Evolutionary conservation across 176 grass and related monocot species (phyloP), one percentile per base, ranked within the genome.

Genomic region (Hordeum vulgare): DNA sequence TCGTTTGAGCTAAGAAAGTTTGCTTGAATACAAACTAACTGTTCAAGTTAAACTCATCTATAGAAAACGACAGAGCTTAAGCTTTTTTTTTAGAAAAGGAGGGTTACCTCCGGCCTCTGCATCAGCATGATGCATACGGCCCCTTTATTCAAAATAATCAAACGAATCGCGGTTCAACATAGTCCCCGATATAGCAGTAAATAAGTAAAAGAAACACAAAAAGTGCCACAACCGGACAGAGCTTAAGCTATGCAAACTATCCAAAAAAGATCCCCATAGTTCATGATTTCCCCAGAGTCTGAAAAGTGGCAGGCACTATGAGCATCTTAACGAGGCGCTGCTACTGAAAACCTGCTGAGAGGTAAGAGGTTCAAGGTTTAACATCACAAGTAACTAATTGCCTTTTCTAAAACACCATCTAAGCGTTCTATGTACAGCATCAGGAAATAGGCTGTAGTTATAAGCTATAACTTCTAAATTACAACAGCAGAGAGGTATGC

Each of bases 291-390:
- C 27, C 11, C 42, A 7, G 14, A 27, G 29, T 72, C 36, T 44
- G 15, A 60, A 71, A 28, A 23, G 47, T 24, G 21, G 53, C 9
- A 42, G 9, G 24, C 67, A 72, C 36, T 39, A 13, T 82, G 54
- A 27, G 26, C 69, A 73, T 47, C 40, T 73, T 73, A 73, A 27
- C 18, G 17, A 26, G 24, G 41, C 0, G 3, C 24, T 73, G 40
- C 24, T 73, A 83, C 14, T 25, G 17, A 86, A 21, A 35, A 60
- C 20, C 37, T 72, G 31, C 15, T 39, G 34, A 78, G 41, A 67
- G 72, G 15, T 39, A 25, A 78, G 41, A 67, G 72, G 15, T 40
- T 72, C 69, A 72, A 69, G 39, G 40, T 72, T 41, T 85, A 53
- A 37, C 12, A 81, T 56, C 82, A 76, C 29, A 37, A 67, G 37